A percentile compares a stretch with the other conserved stretches of the same genome.
These are phyloP conservation scores for Gossypium raimondii DNA, from an alignment of 345 rosid genomes.

Conservation along the genomic window DNA sequence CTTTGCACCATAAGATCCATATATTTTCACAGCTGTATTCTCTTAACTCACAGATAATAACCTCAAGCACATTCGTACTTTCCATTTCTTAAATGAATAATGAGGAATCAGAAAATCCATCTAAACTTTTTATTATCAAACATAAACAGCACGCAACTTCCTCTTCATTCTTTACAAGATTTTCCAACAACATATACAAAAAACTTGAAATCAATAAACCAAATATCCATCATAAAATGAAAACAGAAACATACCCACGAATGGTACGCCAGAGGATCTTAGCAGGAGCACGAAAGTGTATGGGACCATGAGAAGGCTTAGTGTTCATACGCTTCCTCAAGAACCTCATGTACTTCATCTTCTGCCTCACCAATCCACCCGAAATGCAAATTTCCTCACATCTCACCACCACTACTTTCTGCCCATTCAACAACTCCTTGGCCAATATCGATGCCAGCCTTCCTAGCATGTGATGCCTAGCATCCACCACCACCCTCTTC, in stretches of 20 bases:
- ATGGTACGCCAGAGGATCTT: conserved; percentile 90
- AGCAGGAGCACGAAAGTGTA: conserved; percentile 90
- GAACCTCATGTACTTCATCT: conserved; percentile 84
- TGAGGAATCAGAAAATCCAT: background rate
- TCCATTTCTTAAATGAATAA: too few species aligned
- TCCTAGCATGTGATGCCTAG: conserved; percentile 82
- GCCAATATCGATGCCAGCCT: conserved; percentile 64
- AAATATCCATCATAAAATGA: background rate
- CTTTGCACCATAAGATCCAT: background rate
- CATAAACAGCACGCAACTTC: background rate
- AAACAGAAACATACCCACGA: conserved; percentile 47
- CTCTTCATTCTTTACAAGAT: background rate
- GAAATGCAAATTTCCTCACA: conserved; percentile 87
- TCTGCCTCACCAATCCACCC: conserved; percentile 81
- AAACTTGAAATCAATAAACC: background rate
- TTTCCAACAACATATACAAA: background rate
- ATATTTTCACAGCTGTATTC: background rate
- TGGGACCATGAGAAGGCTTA: conserved; percentile 90
- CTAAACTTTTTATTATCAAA: background rate
- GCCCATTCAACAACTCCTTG: conserved; percentile 82
- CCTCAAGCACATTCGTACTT: too few species aligned
- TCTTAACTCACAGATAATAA: too few species aligned
- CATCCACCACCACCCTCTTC: conserved; percentile 75
- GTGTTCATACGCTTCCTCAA: conserved; percentile 96
- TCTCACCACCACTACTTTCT: conserved; percentile 73